Percentiles rank a stretch among this genome's conserved stretches.
These are phyloP conservation scores for Skeletonema tropicum DNA, from an alignment of 108 stramenopile species.

Conservation along the genomic window DNA sequence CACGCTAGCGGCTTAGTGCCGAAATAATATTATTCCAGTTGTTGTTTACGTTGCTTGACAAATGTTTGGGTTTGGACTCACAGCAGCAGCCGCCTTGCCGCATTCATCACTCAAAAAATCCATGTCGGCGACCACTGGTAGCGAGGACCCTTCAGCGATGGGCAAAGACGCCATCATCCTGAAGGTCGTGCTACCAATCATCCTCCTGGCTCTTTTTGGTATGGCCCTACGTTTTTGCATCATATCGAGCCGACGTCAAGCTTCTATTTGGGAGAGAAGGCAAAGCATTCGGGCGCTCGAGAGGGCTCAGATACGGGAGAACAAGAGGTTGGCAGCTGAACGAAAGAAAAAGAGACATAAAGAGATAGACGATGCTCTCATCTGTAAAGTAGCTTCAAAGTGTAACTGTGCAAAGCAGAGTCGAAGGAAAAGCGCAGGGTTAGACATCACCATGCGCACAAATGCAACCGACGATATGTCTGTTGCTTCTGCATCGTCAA, in stretches of 20 bases:
- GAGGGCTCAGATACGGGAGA: conserved; percentile 1
- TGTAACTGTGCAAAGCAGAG: neutral
- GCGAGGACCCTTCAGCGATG: neutral
- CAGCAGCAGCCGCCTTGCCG: too few species aligned
- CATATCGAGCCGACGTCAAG: neutral
- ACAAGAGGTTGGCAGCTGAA: conserved; percentile 1
- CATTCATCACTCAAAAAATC: too few species aligned
- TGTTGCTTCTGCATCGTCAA: neutral
- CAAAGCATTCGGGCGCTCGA: neutral
- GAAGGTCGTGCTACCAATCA: neutral
- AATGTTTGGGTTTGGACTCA: too few species aligned
- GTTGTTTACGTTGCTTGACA: too few species aligned
- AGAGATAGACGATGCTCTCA: conserved; percentile 1
- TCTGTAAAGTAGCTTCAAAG: neutral
- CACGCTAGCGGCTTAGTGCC: too few species aligned
- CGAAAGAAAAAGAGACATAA: neutral
- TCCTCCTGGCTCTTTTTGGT: neutral
- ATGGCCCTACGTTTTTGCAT: neutral
- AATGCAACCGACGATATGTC: conserved; percentile 1
- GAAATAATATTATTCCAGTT: too few species aligned
- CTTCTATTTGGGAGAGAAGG: neutral
- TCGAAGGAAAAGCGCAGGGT: neutral
- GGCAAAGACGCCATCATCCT: neutral
- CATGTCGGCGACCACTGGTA: neutral
- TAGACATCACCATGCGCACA: neutral